A percentile compares a stretch with the other conserved stretches of the same genome.
phyloP scores from a whole-genome alignment of 257 asterid species.

The Solanum paucissectum region DNA sequence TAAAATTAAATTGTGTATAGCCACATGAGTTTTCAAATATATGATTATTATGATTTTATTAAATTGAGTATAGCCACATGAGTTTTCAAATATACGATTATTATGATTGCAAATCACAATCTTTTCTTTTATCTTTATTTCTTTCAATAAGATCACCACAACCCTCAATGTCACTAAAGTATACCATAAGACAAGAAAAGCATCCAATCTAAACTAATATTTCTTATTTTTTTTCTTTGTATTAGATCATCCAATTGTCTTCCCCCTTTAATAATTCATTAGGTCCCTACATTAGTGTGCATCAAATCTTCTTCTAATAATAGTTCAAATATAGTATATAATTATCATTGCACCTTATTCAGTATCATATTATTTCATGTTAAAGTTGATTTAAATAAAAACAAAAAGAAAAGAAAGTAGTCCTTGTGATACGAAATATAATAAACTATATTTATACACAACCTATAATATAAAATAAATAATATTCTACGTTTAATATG shows the following conservation, averaged over 20 bases:
- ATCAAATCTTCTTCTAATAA: not conserved
- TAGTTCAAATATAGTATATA: not conserved
- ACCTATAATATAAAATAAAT: not conserved
- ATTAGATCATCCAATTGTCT: slow-evolving; percentile 2
- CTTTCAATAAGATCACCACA: slow-evolving; percentile 15
- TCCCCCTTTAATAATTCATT: slow-evolving; percentile 5
- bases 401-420: not conserved
- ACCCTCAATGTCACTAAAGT: slow-evolving; percentile 4
- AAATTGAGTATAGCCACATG: not conserved
- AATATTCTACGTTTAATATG: not conserved
- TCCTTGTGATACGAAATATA: not conserved
- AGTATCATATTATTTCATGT: not conserved
- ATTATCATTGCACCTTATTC: not conserved
- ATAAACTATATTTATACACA: not conserved
- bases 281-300: slow-evolving; percentile 21
- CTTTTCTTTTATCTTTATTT: not conserved
- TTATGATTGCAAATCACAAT: slow-evolving; percentile 3
- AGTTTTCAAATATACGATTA: slow-evolving; percentile 10
- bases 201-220: slow-evolving; percentile 37
- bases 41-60: slow-evolving; percentile 11
- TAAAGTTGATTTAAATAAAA: not conserved
- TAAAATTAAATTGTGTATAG: not conserved
- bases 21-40: not conserved
- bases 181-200: slow-evolving; percentile 27
- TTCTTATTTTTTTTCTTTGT: not conserved